Evolutionary conservation across 2,329 filamentous ascomycete species (phyloP).

Genomic region (Penicillium verrucosum): DNA sequence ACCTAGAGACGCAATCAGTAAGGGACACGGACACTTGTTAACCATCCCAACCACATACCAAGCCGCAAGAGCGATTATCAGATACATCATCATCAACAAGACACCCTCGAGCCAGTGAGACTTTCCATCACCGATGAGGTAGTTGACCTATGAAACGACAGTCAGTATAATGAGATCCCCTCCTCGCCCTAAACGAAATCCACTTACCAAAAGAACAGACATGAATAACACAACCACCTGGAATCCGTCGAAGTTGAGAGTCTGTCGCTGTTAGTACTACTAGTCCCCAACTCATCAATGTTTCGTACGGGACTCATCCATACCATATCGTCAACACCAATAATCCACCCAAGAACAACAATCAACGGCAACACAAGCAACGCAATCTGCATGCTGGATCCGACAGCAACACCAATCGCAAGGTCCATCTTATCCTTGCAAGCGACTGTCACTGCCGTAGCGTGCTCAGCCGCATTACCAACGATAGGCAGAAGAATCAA

Average conservation of each 20-base stretch:
- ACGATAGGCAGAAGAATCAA: constrained; percentile 64
- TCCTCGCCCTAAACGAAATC: not conserved
- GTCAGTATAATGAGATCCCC: constrained; percentile 5
- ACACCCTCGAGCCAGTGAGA: constrained; percentile 61
- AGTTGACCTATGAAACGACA: constrained; percentile 51
- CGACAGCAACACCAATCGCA: constrained; percentile 64
- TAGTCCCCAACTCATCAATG: not conserved
- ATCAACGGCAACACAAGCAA: constrained; percentile 60
- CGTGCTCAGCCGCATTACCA: constrained; percentile 65
- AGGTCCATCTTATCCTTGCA: constrained; percentile 68
- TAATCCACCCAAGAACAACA: constrained; percentile 61
- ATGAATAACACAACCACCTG: constrained; percentile 69
- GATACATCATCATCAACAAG: constrained; percentile 57
- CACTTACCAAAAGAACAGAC: constrained; percentile 44
- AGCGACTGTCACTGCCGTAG: constrained; percentile 60
- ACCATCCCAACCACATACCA: constrained; percentile 42
- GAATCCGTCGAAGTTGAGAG: constrained; percentile 81
- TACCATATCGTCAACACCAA: constrained; percentile 58
- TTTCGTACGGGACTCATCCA: not conserved
- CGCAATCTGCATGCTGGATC: constrained; percentile 64
- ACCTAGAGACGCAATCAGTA: constrained; percentile 2
- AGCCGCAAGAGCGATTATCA: constrained; percentile 60
- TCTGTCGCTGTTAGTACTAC: constrained; percentile 36
- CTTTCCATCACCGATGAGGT: constrained; percentile 60
- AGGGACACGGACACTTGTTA: not conserved